Evolutionary conservation across 139 green algal species (phyloP).

Genomic region (Chlamydomonas schloesseri): DNA sequence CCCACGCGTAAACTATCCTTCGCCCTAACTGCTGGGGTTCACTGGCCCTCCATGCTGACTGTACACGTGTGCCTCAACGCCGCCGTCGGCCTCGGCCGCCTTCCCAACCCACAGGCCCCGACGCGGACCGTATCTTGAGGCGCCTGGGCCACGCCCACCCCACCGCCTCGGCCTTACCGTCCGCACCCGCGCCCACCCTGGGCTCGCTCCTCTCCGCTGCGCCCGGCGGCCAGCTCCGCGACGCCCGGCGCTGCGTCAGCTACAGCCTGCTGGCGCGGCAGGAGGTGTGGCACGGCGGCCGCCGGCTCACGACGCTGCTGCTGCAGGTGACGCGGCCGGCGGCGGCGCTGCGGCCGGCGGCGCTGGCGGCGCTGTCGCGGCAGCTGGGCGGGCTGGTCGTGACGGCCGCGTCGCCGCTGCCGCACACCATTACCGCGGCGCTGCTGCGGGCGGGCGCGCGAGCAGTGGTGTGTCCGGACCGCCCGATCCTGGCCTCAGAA

Average conservation of each 20-base stretch:
- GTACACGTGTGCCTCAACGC: no score
- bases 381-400: slow-evolving; percentile 28
- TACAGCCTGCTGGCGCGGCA: slow-evolving; percentile 31
- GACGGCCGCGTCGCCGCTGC: slow-evolving; percentile 20
- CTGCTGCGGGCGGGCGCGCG: slow-evolving; percentile 27
- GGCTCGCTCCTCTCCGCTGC: slow-evolving; percentile 3
- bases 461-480: slow-evolving; percentile 5
- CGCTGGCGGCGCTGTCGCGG: neutral
- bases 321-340: slow-evolving; percentile 20
- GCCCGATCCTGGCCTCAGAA: neutral
- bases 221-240: neutral
- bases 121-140: slow-evolving; percentile 6
- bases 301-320: slow-evolving; percentile 12
- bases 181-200: neutral
- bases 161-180: no score
- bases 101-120: neutral
- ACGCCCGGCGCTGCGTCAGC: neutral
- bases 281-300: slow-evolving; percentile 24
- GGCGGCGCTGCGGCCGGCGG: neutral
- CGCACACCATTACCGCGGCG: neutral
- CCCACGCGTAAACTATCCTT: no score
- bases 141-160: neutral
- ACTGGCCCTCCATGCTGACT: no score
- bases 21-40: no score
- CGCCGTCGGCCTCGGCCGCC: no score